Evolutionary conservation across 169 alveolate genomes (phyloP), one percentile per base, ranked within the genome.

Genomic region (Babesia ovis): DNA sequence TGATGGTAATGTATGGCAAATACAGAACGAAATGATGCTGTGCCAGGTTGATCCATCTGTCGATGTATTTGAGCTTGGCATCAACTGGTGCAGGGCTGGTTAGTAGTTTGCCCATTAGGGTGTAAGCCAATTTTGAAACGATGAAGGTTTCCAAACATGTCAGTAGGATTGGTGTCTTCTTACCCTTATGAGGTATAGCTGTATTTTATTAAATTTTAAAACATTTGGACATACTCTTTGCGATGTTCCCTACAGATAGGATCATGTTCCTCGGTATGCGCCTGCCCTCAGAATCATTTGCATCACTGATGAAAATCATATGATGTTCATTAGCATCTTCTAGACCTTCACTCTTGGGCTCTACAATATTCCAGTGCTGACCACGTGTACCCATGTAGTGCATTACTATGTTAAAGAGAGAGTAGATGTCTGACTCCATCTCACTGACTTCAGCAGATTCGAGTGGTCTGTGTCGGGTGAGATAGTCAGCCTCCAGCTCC

Each of bases 91-190:
- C 84, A 18, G 35, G 16, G 57, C 85, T 71, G 18, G 37, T 53
- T 32, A 67, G 48, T n/a, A 81, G 45, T 39, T 41, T 64, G 34
- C 66, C 46, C 85, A 81, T 81, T 22, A 68, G 60, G 41, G 18
- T 41, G 68, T 31, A 71, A n/a, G 72, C 60, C 23, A 81, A 51
- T 43, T 77, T 54, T 16, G 77, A 81, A 20, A 81, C 85, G 37
- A 81, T 68, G 67, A 81, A 81, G 31, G 89, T 55, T 51, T 81
- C 89, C 12, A 81, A 61, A 56, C 85, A 61, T 0, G 85, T 66
- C 32, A 81, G 57, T 34, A 81, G 57, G 39, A 81, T 81, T 4
- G 89, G 89, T 43, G 76, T 72, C 42, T 81, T 81, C 23, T 58
- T 58, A 23, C 45, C 46, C 57, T 73, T 81, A 8, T 81, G 69